Percentiles rank a stretch among this genome's conserved stretches.
phyloP scores from a whole-genome alignment of 306 rosid species.

The Castanospermum australe region DNA sequence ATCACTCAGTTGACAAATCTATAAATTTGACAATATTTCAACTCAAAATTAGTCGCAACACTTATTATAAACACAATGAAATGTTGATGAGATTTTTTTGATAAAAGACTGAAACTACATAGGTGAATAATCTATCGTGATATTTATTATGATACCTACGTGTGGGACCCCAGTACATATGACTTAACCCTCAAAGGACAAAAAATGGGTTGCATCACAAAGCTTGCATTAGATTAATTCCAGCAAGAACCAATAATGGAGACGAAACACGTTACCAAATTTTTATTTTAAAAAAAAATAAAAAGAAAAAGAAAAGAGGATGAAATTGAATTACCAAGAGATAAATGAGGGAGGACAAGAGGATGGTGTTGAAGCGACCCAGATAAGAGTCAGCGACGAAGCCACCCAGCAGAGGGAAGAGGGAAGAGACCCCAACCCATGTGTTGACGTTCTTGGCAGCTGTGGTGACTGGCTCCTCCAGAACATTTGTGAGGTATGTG shows the following conservation, averaged over 20 bases:
- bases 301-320: too few relatives aligned
- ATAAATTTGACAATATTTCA: too few relatives aligned
- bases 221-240: conserved; percentile 24
- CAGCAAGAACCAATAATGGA: conserved; percentile 4
- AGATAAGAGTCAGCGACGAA: conserved; percentile 57
- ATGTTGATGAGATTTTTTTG: too few relatives aligned
- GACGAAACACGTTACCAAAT: neutral
- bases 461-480: conserved; percentile 40
- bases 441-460: conserved; percentile 64
- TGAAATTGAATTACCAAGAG: conserved; percentile 32
- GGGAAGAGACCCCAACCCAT: conserved; percentile 55
- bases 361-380: conserved; percentile 64
- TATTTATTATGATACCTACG: neutral
- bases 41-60: too few relatives aligned
- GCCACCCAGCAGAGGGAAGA: conserved; percentile 65
- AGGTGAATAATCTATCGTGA: neutral
- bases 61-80: too few relatives aligned
- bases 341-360: conserved; percentile 48
- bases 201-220: conserved; percentile 15
- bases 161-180: conserved; percentile 2
- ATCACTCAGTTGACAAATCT: too few relatives aligned
- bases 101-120: too few relatives aligned
- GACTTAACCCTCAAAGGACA: conserved; percentile 7
- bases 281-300: neutral
- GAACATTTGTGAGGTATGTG: conserved; percentile 41